Evolutionary conservation across 192 early-diverging fungal species (phyloP).

Genomic region (Gonapodya prolifera): DNA sequence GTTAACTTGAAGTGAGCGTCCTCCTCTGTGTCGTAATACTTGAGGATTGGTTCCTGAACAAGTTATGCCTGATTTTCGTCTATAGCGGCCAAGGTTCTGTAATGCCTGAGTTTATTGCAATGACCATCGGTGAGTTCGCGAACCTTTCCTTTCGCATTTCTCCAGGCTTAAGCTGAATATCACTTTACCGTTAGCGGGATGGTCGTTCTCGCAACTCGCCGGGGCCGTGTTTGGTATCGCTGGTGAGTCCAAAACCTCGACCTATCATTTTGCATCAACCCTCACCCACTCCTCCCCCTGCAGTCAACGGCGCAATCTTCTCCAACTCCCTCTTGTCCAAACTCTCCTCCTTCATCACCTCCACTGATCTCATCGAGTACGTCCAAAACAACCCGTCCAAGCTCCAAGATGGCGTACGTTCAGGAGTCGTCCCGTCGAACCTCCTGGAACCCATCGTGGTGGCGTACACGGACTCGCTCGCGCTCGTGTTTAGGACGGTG

Average conservation of each 20-base stretch:
- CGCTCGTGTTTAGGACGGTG: background rate
- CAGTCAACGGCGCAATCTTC: background rate
- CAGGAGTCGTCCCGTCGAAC: background rate
- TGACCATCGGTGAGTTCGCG: background rate
- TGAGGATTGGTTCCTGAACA: background rate
- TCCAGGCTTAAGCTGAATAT: too few species aligned
- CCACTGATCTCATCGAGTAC: background rate
- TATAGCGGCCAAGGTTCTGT: background rate
- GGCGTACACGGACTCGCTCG: background rate
- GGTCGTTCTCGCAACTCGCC: background rate
- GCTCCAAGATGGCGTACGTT: background rate
- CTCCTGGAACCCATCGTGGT: background rate
- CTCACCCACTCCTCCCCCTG: too few species aligned
- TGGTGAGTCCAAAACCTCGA: too few species aligned
- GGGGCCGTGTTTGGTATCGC: background rate
- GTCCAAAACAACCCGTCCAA: background rate
- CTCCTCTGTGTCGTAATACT: background rate
- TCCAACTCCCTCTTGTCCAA: background rate
- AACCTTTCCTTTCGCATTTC: too few species aligned
- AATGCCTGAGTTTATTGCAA: background rate
- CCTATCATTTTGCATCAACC: too few species aligned
- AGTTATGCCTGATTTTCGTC: background rate
- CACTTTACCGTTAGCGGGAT: background rate
- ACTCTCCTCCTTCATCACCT: background rate
- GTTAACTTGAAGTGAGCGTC: background rate